These are phyloP conservation scores for Penicillium sp. DNA, from an alignment of 2,329 filamentous ascomycete species.

Conservation along the genomic window DNA sequence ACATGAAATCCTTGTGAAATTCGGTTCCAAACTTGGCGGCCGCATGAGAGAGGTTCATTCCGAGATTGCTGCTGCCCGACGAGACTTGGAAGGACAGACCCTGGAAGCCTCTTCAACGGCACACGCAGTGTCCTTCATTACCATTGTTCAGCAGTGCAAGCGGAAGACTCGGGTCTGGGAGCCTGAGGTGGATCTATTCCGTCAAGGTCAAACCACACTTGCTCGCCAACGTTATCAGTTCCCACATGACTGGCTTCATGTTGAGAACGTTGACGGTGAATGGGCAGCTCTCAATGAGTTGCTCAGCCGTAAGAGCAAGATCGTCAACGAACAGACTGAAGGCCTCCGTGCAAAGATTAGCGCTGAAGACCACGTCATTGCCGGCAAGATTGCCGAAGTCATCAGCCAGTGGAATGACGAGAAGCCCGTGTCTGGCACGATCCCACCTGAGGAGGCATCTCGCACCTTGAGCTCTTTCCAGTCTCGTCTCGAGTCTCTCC, in stretches of 20 bases:
- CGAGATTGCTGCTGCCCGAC: slow-evolving; percentile 84
- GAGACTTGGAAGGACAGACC: slow-evolving; percentile 85
- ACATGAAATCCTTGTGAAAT: slow-evolving; percentile 91
- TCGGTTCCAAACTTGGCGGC: slow-evolving; percentile 79
- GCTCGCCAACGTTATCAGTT: slow-evolving; percentile 91
- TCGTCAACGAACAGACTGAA: slow-evolving; percentile 94
- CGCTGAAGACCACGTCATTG: slow-evolving; percentile 88
- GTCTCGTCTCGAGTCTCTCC: slow-evolving; percentile 74
- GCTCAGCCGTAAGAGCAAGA: slow-evolving; percentile 84
- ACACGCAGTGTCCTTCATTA: slow-evolving; percentile 97
- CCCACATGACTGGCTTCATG: slow-evolving; percentile 87
- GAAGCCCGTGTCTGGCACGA: slow-evolving; percentile 92
- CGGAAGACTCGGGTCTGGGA: slow-evolving; percentile 91
- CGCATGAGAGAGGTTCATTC: slow-evolving; percentile 90
- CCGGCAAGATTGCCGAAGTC: slow-evolving; percentile 80
- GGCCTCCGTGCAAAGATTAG: slow-evolving; percentile 90
- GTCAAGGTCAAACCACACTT: slow-evolving; percentile 89
- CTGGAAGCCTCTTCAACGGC: slow-evolving; percentile 93
- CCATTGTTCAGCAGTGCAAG: slow-evolving; percentile 93
- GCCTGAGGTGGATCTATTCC: slow-evolving; percentile 91
- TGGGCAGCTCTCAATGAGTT: slow-evolving; percentile 94
- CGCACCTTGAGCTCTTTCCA: slow-evolving; percentile 79
- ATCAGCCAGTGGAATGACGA: slow-evolving; percentile 89
- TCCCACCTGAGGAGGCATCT: slow-evolving; percentile 83
- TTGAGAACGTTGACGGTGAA: slow-evolving; percentile 93